phyloP scores from a whole-genome alignment of 2,329 filamentous ascomycete species.

The Xylaria polymorpha region DNA sequence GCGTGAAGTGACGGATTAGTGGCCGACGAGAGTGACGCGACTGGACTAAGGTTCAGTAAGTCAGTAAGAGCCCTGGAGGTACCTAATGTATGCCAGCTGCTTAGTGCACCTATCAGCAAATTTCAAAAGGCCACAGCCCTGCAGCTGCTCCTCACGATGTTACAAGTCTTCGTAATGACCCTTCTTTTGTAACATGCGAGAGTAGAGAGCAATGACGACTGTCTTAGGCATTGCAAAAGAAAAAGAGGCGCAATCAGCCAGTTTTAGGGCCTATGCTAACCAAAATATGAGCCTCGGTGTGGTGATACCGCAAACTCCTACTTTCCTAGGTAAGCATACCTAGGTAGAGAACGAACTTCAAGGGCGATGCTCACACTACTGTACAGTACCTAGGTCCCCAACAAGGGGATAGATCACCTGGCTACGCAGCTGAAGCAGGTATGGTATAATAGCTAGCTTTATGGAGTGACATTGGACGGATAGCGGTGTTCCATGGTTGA shows the following conservation, averaged over 20 bases:
- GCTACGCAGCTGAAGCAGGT: background rate
- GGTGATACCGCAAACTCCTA: too few relatives aligned
- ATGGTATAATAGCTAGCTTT: background rate
- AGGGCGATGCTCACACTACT: background rate
- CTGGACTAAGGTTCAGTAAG: background rate
- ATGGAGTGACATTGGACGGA: background rate
- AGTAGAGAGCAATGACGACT: background rate
- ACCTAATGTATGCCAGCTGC: background rate
- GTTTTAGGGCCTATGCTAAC: background rate
- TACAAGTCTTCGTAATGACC: constrained; percentile 6
- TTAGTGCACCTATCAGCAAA: background rate
- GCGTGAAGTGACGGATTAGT: constrained; percentile 23
- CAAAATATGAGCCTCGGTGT: background rate
- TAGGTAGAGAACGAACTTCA: background rate
- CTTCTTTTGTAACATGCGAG: background rate
- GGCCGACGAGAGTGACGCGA: constrained; percentile 7
- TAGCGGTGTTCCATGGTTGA: background rate
- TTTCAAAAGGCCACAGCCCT: background rate
- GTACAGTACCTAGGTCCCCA: too few relatives aligned
- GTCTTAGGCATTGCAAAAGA: background rate
- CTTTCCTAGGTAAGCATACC: background rate
- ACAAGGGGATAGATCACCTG: background rate
- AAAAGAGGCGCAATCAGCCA: background rate
- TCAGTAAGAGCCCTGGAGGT: too few relatives aligned
- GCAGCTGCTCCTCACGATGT: background rate